Conservation (phyloP, 306 rosid genomes). For the Prunus dulcis region DNA sequence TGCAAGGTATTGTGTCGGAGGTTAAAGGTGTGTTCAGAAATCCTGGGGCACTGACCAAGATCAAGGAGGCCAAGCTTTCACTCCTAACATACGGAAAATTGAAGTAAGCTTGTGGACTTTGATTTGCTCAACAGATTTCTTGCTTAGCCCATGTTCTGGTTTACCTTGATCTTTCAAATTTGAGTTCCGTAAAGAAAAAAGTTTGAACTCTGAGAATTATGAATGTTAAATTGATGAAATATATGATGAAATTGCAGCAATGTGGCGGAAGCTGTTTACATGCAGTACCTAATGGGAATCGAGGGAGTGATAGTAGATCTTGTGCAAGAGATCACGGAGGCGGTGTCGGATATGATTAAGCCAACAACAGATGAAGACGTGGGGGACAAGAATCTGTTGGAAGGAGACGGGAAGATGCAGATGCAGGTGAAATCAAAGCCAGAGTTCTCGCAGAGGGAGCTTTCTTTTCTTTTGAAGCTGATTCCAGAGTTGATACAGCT, state of each 20-base stretch:
- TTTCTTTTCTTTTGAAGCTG: constrained; percentile 77
- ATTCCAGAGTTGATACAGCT: constrained; percentile 66
- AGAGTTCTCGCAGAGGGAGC: constrained; percentile 68
- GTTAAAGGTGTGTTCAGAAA: constrained; percentile 66
- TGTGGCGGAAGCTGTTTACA: constrained; percentile 80
- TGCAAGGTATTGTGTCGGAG: constrained; percentile 89
- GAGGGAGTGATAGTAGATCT: constrained; percentile 90
- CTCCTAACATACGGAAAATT: constrained; percentile 76
- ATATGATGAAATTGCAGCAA: constrained; percentile 44
- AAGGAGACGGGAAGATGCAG: constrained; percentile 23
- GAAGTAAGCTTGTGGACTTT: constrained; percentile 44
- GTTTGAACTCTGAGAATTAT: not conserved
- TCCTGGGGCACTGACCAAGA: constrained; percentile 61
- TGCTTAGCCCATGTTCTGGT: not conserved
- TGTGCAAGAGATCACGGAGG: constrained; percentile 71
- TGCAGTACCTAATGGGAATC: constrained; percentile 90
- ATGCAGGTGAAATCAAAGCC: constrained; percentile 50
- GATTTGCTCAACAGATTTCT: not conserved
- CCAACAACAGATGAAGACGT: constrained; percentile 35
- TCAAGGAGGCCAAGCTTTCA: constrained; percentile 77
- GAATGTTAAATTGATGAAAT: not conserved
- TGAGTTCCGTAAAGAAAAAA: not conserved
- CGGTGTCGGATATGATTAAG: constrained; percentile 53
- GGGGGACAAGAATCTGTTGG: constrained; percentile 32
- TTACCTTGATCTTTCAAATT: not conserved